Percentiles rank a stretch among this genome's conserved stretches.
Conservation (phyloP, 2,329 filamentous ascomycete species). For the Aspergillus sp. region DNA sequence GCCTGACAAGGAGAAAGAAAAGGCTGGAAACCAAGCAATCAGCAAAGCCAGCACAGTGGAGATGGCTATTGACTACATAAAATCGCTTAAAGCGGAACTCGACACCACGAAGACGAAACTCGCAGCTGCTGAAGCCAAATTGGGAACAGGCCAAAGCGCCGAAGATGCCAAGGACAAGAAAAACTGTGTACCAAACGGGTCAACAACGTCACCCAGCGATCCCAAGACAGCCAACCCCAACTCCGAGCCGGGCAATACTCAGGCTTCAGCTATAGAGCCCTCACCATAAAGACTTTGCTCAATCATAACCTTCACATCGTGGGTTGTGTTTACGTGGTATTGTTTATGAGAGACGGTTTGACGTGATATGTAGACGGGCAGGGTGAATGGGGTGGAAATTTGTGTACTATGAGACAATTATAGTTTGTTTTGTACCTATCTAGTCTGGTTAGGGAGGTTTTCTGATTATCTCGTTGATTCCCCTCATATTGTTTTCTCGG, state of each 20-base stretch:
- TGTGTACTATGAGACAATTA: conserved; percentile 6
- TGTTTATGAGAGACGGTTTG: conserved; percentile 2
- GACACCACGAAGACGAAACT: conserved; percentile 64
- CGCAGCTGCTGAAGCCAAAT: conserved; percentile 63
- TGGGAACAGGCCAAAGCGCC: conserved; percentile 30
- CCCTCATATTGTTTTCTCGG: background rate
- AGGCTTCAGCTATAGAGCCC: conserved; percentile 1
- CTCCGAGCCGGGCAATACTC: background rate
- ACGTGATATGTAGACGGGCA: background rate
- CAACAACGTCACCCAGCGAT: background rate
- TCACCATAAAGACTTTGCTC: background rate
- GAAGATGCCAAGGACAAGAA: conserved; percentile 10
- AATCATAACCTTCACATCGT: background rate
- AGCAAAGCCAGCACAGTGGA: conserved; percentile 99
- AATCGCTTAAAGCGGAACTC: conserved; percentile 73
- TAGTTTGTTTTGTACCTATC: background rate
- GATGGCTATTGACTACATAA: conserved; percentile 93
- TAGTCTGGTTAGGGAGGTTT: conserved; percentile 1
- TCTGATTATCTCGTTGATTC: conserved; percentile 9
- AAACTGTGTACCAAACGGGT: background rate
- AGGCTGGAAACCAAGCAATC: conserved; percentile 58
- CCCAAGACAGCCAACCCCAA: background rate
- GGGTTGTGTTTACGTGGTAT: conserved; percentile 6
- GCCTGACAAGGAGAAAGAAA: conserved; percentile 51
- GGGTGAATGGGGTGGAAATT: background rate